Conservation (phyloP, 2,329 filamentous ascomycete genomes). For the Eutypa lata region DNA sequence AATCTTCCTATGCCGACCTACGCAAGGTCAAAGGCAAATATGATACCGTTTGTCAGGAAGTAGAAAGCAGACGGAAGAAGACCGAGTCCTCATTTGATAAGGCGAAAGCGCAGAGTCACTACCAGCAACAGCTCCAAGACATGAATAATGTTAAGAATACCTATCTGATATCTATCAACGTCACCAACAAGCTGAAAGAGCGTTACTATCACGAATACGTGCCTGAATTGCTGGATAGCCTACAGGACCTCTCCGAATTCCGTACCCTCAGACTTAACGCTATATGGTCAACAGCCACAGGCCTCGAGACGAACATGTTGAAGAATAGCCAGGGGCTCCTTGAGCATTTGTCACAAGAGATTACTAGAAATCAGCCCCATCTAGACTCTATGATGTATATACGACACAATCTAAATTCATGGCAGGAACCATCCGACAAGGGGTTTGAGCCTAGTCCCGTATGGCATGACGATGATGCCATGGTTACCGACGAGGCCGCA, state of each 20-base stretch:
- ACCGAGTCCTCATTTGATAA: conserved; percentile 93
- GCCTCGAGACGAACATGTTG: conserved; percentile 77
- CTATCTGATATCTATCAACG: conserved; percentile 94
- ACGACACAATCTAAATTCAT: conserved; percentile 79
- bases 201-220: conserved; percentile 97
- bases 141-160: conserved; percentile 99
- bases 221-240: conserved; percentile 85
- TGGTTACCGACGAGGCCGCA: conserved; percentile 82
- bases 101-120: conserved; percentile 83
- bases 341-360: conserved; percentile 72
- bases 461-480: conserved; percentile 89
- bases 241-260: conserved; percentile 92
- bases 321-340: conserved; percentile 70
- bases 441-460: conserved; percentile 91
- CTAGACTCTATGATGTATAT: conserved; percentile 98
- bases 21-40: conserved; percentile 93
- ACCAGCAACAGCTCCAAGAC: conserved; percentile 86
- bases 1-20: conserved; percentile 77
- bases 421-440: conserved; percentile 82
- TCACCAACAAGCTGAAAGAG: conserved; percentile 96
- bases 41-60: conserved; percentile 87
- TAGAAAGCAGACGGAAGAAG: conserved; percentile 93
- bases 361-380: conserved; percentile 80
- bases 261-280: conserved; percentile 79
- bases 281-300: conserved; percentile 77